Evolutionary conservation across 495 filamentous ascomycete genomes (phyloP), one percentile per base, ranked within the genome.

Genomic region (Gamarada debralockiae): DNA sequence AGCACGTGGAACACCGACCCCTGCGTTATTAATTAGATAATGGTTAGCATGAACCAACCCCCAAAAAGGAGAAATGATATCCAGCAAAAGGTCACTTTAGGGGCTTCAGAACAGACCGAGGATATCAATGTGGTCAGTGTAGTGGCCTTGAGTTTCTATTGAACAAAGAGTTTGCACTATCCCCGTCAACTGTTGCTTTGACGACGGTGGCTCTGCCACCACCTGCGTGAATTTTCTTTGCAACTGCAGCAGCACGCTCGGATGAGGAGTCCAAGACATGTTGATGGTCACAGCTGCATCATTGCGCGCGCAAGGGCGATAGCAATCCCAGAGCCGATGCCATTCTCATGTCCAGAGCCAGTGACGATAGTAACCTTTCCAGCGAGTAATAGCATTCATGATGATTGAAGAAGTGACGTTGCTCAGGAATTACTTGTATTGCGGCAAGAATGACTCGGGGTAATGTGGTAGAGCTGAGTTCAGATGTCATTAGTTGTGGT

Each of bases 61-160:
- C 8, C n/a, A 8, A 34, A 34, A 8, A 8, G n/a, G 31, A 8
- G 31, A 34, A n/a, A n/a, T n/a, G n/a, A n/a, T n/a, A n/a, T n/a
- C n/a, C n/a, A n/a, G n/a, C n/a, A n/a, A n/a, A n/a, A n/a, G n/a
- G n/a, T n/a, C n/a, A n/a, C n/a, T 34, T 34, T 34, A 34, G 8
- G 31, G 8, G 31, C 31, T 34, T 8, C 31, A 34, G 31, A 8
- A 34, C 8, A 34, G 31, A 34, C 31, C 31, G 31, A 65, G 25
- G 38, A 74, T 73, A 42, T 74, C 67, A 22, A 74, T 65, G 0
- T 61, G 65, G 17, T 69, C 59, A 0, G 55, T 54, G 3, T 34
- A 40, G n/a, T 72, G 61, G 6, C 55, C 56, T 61, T 44, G 23
- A 70, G 44, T 1, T 67, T 64, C 23, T 67, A 63, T 13, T 57